phyloP scores from a whole-genome alignment of 495 filamentous ascomycete species.

The Glutinoglossum americanum region DNA sequence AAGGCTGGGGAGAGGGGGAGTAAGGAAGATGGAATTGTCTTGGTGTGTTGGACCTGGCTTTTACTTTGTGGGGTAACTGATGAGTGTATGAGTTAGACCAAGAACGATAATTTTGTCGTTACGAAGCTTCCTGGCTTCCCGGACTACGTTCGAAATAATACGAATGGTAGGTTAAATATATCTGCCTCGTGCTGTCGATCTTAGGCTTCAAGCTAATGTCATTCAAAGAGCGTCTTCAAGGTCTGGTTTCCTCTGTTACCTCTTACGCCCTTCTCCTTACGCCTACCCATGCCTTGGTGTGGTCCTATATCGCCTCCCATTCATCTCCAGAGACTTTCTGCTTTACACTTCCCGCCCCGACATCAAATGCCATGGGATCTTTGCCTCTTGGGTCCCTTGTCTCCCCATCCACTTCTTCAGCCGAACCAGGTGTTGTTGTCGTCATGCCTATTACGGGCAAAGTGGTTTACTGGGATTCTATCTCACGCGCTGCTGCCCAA shows the following conservation, averaged over 20 bases:
- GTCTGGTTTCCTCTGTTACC: conserved; percentile 38
- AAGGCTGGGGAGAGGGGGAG: conserved; percentile 24
- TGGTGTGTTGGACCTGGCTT: conserved; percentile 27
- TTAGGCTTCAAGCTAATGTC: conserved; percentile 1
- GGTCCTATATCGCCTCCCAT: conserved; percentile 45
- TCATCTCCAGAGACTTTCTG: conserved; percentile 31
- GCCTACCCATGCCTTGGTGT: conserved; percentile 58
- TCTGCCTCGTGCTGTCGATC: conserved; percentile 4
- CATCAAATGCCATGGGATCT: conserved; percentile 35
- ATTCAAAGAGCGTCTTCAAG: conserved; percentile 11
- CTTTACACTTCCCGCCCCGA: conserved; percentile 54
- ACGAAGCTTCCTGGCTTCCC: conserved; percentile 66
- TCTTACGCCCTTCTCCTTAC: conserved; percentile 65
- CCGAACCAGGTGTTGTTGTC: conserved; percentile 64
- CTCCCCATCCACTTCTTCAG: conserved; percentile 43
- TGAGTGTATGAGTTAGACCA: conserved; percentile 33
- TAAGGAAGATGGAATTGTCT: conserved; percentile 38
- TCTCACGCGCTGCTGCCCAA: conserved; percentile 58
- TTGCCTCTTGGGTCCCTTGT: conserved; percentile 67
- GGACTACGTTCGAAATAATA: conserved; percentile 40
- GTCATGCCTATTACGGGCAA: conserved; percentile 65
- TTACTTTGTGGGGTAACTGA: conserved; percentile 10
- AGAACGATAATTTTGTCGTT: conserved; percentile 70
- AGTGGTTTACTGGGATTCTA: conserved; percentile 85
- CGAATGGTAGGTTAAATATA: conserved; percentile 27